phyloP scores from a whole-genome alignment of 208 protist genomes.

The Leishmania tarentolae region DNA sequence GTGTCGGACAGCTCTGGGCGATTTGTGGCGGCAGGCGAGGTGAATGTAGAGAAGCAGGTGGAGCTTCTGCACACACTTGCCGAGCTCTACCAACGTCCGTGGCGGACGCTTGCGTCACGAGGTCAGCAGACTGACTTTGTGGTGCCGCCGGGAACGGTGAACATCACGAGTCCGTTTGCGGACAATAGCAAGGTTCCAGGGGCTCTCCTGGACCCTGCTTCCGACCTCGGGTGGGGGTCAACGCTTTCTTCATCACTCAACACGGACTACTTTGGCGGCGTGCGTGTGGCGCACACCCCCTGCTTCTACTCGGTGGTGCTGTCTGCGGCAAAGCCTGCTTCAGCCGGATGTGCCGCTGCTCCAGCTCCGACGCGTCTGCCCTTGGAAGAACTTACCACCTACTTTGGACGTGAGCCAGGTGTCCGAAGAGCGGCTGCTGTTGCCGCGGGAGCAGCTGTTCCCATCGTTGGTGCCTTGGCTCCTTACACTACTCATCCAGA shows the following conservation, averaged over 20 bases:
- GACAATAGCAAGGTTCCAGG: slow-evolving; percentile 42
- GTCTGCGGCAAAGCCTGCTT: slow-evolving; percentile 2
- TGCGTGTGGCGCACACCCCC: slow-evolving; percentile 19
- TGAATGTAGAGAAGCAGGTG: slow-evolving; percentile 65
- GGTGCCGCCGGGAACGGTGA: slow-evolving; percentile 68
- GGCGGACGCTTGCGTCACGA: slow-evolving; percentile 49
- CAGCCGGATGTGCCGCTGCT: not conserved
- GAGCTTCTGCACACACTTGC: slow-evolving; percentile 61
- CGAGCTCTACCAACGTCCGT: slow-evolving; percentile 67
- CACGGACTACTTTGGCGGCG: slow-evolving; percentile 12
- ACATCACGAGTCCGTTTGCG: slow-evolving; percentile 71
- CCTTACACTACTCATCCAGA: slow-evolving; percentile 43
- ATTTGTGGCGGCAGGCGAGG: slow-evolving; percentile 68
- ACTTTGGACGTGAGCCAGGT: slow-evolving; percentile 56
- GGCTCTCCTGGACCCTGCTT: slow-evolving; percentile 40
- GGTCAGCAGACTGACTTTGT: slow-evolving; percentile 81
- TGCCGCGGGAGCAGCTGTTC: slow-evolving; percentile 25
- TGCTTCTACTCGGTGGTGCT: slow-evolving; percentile 25
- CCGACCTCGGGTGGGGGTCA: slow-evolving; percentile 50
- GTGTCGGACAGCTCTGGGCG: slow-evolving; percentile 4
- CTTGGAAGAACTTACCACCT: slow-evolving; percentile 31
- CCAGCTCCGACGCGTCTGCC: slow-evolving; percentile 27
- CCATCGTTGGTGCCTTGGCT: slow-evolving; percentile 51
- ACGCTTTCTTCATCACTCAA: not conserved
- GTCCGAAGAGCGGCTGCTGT: slow-evolving; percentile 27